Conservation (phyloP, 805 yeast species). For the Candida xyloterini region DNA sequence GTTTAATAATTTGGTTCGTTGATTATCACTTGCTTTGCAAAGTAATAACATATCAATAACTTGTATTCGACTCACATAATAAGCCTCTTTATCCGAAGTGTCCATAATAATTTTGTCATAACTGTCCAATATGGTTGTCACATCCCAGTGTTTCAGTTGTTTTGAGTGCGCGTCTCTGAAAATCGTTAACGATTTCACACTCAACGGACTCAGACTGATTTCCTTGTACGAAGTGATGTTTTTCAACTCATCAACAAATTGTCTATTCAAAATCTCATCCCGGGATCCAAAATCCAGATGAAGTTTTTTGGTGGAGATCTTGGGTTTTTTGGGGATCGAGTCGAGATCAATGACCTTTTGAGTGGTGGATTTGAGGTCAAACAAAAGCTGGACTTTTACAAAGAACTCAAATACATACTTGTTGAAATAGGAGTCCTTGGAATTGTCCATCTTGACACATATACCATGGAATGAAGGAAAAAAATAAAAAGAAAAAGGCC, state of each 20-base stretch:
- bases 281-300: constrained; percentile 25
- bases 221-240: constrained; percentile 16
- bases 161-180: constrained; percentile 15
- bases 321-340: constrained; percentile 21
- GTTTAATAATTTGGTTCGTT: constrained; percentile 11
- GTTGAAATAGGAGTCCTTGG: constrained; percentile 14
- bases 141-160: constrained; percentile 20
- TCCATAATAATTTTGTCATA: constrained; percentile 9
- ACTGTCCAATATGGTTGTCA: constrained; percentile 10
- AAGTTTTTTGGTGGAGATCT: constrained; percentile 16
- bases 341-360: constrained; percentile 20
- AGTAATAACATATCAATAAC: constrained; percentile 18
- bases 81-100: constrained; percentile 4
- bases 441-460: background rate
- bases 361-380: constrained; percentile 21
- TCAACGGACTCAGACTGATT: constrained; percentile 15
- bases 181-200: constrained; percentile 13
- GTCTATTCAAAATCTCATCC: constrained; percentile 23
- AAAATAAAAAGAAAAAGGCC: constrained; percentile 6
- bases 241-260: constrained; percentile 18
- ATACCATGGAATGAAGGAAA: background rate
- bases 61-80: constrained; percentile 16
- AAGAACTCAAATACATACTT: constrained; percentile 26
- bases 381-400: constrained; percentile 26
- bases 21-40: constrained; percentile 18